Evolutionary conservation across 306 rosid species (phyloP).

Genomic region (Geum urbanum): DNA sequence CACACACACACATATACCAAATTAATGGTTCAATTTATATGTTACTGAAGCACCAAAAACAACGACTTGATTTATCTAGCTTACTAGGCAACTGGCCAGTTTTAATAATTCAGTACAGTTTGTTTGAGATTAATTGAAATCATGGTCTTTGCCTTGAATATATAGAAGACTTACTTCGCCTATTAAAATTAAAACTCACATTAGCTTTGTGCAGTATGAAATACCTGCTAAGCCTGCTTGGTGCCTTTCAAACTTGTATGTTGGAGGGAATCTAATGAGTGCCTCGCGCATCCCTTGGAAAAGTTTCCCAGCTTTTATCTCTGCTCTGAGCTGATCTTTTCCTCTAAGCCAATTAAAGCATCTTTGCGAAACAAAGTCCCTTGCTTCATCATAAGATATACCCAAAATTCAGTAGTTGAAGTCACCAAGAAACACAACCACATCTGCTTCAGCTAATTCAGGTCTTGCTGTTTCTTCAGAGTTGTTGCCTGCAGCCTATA

Average conservation of each 20-base stretch:
- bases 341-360: constrained; percentile 99
- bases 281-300: constrained; percentile 99
- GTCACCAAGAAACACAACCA: constrained; percentile 96
- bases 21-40: not conserved
- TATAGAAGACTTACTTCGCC: no score
- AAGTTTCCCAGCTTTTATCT: constrained; percentile 94
- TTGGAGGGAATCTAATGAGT: constrained; percentile 86
- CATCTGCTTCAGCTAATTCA: constrained; percentile 84
- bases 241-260: constrained; percentile 95
- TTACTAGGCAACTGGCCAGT: not conserved
- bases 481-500: constrained; percentile 55
- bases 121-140: not conserved
- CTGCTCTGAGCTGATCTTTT: constrained; percentile 97
- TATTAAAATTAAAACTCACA: not conserved
- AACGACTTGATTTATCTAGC: not conserved
- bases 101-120: not conserved
- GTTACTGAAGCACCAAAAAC: not conserved
- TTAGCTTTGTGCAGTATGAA: not conserved
- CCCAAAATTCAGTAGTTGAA: constrained; percentile 94
- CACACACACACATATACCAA: constrained; percentile 8
- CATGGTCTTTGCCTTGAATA: no score
- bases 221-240: constrained; percentile 86
- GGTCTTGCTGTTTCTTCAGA: constrained; percentile 78
- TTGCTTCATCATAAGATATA: constrained; percentile 96
- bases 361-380: constrained; percentile 99